Evolutionary conservation across 768 basidiomycete genomes (phyloP), one percentile per base, ranked within the genome.

Genomic region (Leccinum aurantiacum): DNA sequence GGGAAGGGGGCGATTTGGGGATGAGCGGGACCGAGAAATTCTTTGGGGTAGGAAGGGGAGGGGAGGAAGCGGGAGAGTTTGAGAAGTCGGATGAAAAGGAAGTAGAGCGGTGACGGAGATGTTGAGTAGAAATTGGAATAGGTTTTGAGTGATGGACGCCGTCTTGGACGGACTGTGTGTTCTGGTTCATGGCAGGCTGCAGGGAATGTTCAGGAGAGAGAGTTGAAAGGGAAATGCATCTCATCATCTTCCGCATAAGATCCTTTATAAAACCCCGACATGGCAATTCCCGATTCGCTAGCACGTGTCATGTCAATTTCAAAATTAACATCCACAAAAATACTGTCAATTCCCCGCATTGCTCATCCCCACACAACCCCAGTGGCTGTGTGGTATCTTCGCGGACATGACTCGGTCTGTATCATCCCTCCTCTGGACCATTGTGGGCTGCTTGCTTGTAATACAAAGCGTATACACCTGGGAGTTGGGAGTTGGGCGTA

Each of bases 81-180:
- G 84, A 84, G 0, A 86, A 84, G 38, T 78, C 75, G 0, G 87
- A 88, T 6, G 87, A 88, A 48, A 85, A 71, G 0, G 89, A 90
- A 48, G 78, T 69, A 14, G 89, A 88, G 56, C 89, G 88, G 13
- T 76, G 70, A 37, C 88, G 80, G 50, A 75, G 68, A 33, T 80
- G 76, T 7, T 71, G 69, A 47, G 76, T 70, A 33, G 75, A 70
- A 67, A 88, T 85, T 57, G 86, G 79, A 68, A 91, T 91, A 53
- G 89, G 89, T 48, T 82, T 80, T 22, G 88, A 84, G 71, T 77
- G 88, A 41, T 78, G 81, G n/a, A 73, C 60, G 65, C 63, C 69
- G 63, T 73, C 72, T 53, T 74, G 60, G 51, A 52, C 48, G 46
- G 24, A 58, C 52, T 57, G 48, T 15, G 27, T 31, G 33, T 61